Conservation (phyloP, 2,329 filamentous ascomycete genomes). For the Ceratocystis destructans region DNA sequence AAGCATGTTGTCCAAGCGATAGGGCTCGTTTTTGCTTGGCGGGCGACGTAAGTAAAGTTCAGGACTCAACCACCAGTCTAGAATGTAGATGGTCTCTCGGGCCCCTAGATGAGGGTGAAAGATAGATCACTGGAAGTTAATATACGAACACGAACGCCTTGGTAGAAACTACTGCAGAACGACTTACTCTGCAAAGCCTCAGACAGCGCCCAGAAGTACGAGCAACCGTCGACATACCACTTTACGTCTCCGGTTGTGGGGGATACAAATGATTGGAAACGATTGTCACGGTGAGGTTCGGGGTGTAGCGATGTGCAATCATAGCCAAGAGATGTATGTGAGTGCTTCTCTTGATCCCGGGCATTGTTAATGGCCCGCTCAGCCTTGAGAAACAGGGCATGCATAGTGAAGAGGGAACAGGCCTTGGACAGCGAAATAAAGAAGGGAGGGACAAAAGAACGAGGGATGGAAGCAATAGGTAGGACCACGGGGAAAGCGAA, state of each 20-base stretch:
- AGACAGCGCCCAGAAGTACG: conserved; percentile 76
- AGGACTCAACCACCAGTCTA: conserved; percentile 84
- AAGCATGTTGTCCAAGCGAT: conserved; percentile 72
- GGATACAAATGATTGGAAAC: conserved; percentile 57
- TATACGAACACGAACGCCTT: not conserved
- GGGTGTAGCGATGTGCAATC: conserved; percentile 31
- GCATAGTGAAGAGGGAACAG: conserved; percentile 6
- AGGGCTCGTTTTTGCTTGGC: conserved; percentile 66
- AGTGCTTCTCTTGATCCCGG: conserved; percentile 31
- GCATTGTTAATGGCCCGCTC: conserved; percentile 25
- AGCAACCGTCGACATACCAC: conserved; percentile 77
- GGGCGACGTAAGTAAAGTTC: conserved; percentile 79
- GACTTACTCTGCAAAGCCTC: conserved; percentile 53
- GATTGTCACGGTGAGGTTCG: conserved; percentile 34
- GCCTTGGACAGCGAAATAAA: not conserved
- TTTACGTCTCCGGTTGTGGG: conserved; percentile 61
- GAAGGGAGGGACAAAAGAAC: not conserved
- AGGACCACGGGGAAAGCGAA: not conserved
- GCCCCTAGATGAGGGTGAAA: conserved; percentile 37
- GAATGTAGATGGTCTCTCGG: conserved; percentile 64
- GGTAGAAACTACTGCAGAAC: not conserved
- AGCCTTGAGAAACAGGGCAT: conserved; percentile 32
- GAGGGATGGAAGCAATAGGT: no score
- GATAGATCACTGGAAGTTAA: not conserved
- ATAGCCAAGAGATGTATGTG: conserved; percentile 32